phyloP scores from a whole-genome alignment of 2,329 filamentous ascomycete species.

The Xylaria sp. region DNA sequence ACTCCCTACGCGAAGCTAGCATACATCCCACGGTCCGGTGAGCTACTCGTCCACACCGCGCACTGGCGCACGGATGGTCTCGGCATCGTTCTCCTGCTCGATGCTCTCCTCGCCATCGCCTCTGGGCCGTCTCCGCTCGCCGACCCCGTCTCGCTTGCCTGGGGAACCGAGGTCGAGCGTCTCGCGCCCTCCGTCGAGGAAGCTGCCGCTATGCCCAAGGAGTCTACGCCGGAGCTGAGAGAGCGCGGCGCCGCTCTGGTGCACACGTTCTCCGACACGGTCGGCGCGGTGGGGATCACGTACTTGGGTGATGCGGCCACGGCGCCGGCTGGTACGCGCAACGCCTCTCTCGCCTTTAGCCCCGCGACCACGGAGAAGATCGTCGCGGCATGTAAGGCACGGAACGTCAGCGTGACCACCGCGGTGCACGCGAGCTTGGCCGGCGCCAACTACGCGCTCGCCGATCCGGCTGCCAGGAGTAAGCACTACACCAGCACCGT shows the following conservation, averaged over 20 bases:
- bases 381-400: constrained; percentile 20
- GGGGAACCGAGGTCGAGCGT: constrained; percentile 32
- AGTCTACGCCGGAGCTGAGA: constrained; percentile 22
- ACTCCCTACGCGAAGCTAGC: constrained; percentile 26
- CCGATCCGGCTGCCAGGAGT: constrained; percentile 11
- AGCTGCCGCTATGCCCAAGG: constrained; percentile 21
- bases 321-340: constrained; percentile 28
- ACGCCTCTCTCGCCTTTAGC: constrained; percentile 17
- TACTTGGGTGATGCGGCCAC: constrained; percentile 22
- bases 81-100: constrained; percentile 33
- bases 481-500: constrained; percentile 38
- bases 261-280: constrained; percentile 20
- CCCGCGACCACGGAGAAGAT: constrained; percentile 23
- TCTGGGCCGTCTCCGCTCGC: constrained; percentile 12
- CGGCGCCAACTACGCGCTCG: constrained; percentile 32
- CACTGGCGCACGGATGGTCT: constrained; percentile 38
- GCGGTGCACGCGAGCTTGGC: constrained; percentile 38
- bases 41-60: constrained; percentile 23
- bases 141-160: constrained; percentile 30
- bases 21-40: constrained; percentile 20
- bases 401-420: constrained; percentile 32
- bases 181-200: constrained; percentile 31
- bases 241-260: constrained; percentile 18
- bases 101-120: constrained; percentile 27
- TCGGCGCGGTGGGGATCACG: constrained; percentile 29